Conservation (phyloP, 1,284 basidiomycete species). For the Termitomyces sp. region DNA sequence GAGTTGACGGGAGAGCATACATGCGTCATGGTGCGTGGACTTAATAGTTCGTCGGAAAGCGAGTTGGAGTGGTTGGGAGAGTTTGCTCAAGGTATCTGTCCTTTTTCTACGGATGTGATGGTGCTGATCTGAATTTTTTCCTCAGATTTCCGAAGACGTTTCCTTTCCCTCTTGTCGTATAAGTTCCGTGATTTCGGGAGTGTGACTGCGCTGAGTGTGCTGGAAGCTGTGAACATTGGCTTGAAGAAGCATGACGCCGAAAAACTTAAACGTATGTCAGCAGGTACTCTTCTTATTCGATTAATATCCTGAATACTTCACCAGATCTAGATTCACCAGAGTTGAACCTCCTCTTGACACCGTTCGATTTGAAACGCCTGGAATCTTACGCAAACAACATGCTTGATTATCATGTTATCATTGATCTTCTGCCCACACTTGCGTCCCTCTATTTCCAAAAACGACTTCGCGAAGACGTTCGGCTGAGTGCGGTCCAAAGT, state of each 20-base stretch:
- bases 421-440: slow-evolving; percentile 85
- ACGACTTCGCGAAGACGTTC: slow-evolving; percentile 54
- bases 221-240: slow-evolving; percentile 77
- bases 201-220: slow-evolving; percentile 80
- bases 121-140: neutral
- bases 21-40: slow-evolving; percentile 84
- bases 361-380: slow-evolving; percentile 94
- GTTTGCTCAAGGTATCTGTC: slow-evolving; percentile 75
- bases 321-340: slow-evolving; percentile 62
- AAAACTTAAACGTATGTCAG: slow-evolving; percentile 37
- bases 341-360: slow-evolving; percentile 71
- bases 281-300: neutral
- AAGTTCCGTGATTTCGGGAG: slow-evolving; percentile 93
- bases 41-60: slow-evolving; percentile 63
- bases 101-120: neutral
- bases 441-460: slow-evolving; percentile 83
- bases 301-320: neutral
- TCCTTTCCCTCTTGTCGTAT: slow-evolving; percentile 86
- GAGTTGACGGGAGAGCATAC: slow-evolving; percentile 97
- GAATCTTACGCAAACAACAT: slow-evolving; percentile 95
- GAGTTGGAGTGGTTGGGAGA: slow-evolving; percentile 83
- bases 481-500: slow-evolving; percentile 80
- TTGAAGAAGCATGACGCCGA: slow-evolving; percentile 49
- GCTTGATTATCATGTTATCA: slow-evolving; percentile 93
- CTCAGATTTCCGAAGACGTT: slow-evolving; percentile 89